Conservation (phyloP, 2,329 filamentous ascomycete genomes). For the Intubia oerlemansii region DNA sequence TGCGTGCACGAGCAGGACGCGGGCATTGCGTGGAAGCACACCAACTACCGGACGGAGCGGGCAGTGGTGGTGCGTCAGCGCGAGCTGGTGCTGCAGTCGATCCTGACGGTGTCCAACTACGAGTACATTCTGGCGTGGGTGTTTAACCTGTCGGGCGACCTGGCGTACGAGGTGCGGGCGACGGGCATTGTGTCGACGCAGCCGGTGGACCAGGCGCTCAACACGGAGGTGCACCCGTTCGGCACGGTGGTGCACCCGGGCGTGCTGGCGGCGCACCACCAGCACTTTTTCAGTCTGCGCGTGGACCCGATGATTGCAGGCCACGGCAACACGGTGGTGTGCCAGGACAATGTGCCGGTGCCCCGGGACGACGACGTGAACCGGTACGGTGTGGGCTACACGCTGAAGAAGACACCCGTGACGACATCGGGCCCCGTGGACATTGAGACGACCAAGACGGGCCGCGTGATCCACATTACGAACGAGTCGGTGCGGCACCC, state of each 20-base stretch:
- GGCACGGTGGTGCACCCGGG: slow-evolving; percentile 43
- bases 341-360: slow-evolving; percentile 18
- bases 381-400: slow-evolving; percentile 27
- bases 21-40: slow-evolving; percentile 52
- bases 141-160: slow-evolving; percentile 39
- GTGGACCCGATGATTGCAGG: slow-evolving; percentile 36
- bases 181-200: slow-evolving; percentile 41
- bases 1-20: slow-evolving; percentile 53
- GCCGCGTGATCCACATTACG: slow-evolving; percentile 25
- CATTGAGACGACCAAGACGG: slow-evolving; percentile 29
- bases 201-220: slow-evolving; percentile 31
- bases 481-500: slow-evolving; percentile 21
- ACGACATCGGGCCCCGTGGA: slow-evolving; percentile 23
- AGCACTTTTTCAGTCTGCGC: slow-evolving; percentile 45
- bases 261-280: slow-evolving; percentile 46
- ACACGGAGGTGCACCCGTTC: slow-evolving; percentile 25
- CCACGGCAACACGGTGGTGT: slow-evolving; percentile 24
- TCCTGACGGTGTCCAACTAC: slow-evolving; percentile 50
- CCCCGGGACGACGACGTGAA: slow-evolving; percentile 20
- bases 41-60: slow-evolving; percentile 42
- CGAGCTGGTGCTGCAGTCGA: slow-evolving; percentile 44
- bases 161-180: slow-evolving; percentile 40
- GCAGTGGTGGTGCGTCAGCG: slow-evolving; percentile 38
- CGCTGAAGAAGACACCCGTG: slow-evolving; percentile 20
- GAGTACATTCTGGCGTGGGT: slow-evolving; percentile 35